Base-by-base conservation (phyloP, 192 early-diverging fungal genomes). In the Funneliformis geosporum region DNA sequence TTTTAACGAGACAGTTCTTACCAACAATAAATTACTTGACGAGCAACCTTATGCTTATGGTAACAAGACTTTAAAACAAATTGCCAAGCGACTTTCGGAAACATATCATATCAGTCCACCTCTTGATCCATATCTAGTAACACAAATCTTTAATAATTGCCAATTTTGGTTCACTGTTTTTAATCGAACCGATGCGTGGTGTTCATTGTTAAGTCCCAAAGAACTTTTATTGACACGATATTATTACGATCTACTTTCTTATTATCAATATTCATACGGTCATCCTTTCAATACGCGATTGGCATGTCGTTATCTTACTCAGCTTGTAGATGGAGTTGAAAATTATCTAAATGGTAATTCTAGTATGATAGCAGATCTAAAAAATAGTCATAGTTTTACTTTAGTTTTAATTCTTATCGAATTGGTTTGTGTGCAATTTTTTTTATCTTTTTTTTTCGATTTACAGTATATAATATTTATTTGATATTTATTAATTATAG, bases 321-420 rank as follows among this genome's bases (percentile, higher is more conserved):
- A 70, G 43, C 40, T 44, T 28, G 60, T 62, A 62, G n/a, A 62
- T 25, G 60, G 25, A 62, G 60, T 62, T 62, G 60, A 62, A 9
- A n/a, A 43, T 70, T 70, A 70, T 43, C n/a, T 70, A 70, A 70
- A 23, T 43, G 68, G 68, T 16, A 70, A 40, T 3, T 70, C 68
- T 70, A 2, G 2, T 5, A 43, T 70, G 68, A 43, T 70, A 70
- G 68, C 68, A n/a, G 68, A 70, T 70, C 14, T 70, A 39, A 70
- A 70, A 7, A 43, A 70, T 70, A 21, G 40, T 70, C 68, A 70
- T 43, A 21, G 68, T 18, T 70, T 40, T 40, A 40, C 68, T 43
- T 11, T 70, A 28, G 6, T 40, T 21, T 0, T 43, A 43, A 4
- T 8, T 8, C n/a, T 70, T 40, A 70, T 21, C 18, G 2, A 18